Conservation (phyloP, 1,139 yeast species). For the Geotrichum phurueaensis region DNA sequence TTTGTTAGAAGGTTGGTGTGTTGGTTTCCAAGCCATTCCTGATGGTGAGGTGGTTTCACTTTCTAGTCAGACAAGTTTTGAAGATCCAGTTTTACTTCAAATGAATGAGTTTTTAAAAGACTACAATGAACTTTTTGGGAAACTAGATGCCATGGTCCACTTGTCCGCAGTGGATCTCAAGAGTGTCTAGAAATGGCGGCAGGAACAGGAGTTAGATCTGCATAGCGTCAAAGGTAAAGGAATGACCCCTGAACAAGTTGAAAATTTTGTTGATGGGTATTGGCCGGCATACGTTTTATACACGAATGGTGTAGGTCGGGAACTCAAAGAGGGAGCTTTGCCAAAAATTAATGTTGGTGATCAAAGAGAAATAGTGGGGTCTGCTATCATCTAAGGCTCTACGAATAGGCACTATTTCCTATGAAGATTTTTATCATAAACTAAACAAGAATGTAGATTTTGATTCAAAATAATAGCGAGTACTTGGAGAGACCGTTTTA, state of each 20-base stretch:
- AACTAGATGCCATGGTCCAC: conserved; percentile 56
- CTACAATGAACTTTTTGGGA: conserved; percentile 55
- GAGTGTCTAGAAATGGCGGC: conserved; percentile 75
- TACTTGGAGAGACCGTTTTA: too few relatives aligned
- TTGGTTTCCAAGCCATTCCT: conserved; percentile 57
- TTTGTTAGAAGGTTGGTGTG: conserved; percentile 91
- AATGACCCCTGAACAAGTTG: conserved; percentile 70
- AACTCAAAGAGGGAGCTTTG: not conserved
- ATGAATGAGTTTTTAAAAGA: conserved; percentile 47
- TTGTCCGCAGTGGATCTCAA: conserved; percentile 52
- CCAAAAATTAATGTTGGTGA: conserved; percentile 2
- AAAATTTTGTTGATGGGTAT: conserved; percentile 66
- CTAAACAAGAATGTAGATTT: too few relatives aligned
- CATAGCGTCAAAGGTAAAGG: conserved; percentile 56
- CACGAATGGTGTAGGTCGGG: conserved; percentile 41
- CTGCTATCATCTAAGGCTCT: not conserved
- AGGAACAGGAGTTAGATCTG: conserved; percentile 74
- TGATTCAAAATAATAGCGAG: too few relatives aligned
- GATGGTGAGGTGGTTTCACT: conserved; percentile 27
- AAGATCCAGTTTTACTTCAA: conserved; percentile 35
- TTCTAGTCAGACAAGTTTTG: conserved; percentile 19
- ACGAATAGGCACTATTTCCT: not conserved
- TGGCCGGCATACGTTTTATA: conserved; percentile 80
- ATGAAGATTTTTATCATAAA: not conserved
- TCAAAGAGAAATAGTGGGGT: not conserved